These are phyloP conservation scores for Penicillium sp. DNA, from an alignment of 2,329 filamentous ascomycete species.

Conservation along the genomic window DNA sequence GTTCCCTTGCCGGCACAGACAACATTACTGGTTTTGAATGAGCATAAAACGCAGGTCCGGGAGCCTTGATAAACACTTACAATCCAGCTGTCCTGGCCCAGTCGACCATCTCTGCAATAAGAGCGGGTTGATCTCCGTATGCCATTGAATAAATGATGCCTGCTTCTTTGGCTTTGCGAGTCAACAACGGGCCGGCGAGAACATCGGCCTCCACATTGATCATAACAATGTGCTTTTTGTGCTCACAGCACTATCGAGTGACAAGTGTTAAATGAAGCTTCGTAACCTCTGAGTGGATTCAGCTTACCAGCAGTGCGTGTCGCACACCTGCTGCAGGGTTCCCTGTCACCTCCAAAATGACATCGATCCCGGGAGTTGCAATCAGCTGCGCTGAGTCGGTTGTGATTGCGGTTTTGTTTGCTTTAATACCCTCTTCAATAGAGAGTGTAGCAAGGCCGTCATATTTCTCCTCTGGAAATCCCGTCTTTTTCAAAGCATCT, in stretches of 20 bases:
- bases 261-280: too few species aligned
- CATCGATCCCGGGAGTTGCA: not conserved
- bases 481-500: slow-evolving; percentile 1
- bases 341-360: not conserved
- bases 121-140: not conserved
- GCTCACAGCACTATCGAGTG: not conserved
- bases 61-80: not conserved
- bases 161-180: not conserved
- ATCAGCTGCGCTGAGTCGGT: not conserved
- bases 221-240: not conserved
- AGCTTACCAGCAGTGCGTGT: not conserved
- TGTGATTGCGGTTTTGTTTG: not conserved
- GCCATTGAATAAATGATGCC: not conserved
- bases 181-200: not conserved
- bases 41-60: not conserved
- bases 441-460: not conserved
- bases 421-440: not conserved
- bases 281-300: too few species aligned
- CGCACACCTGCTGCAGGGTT: not conserved
- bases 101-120: not conserved
- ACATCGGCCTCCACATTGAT: slow-evolving; percentile 1
- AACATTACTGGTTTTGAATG: not conserved
- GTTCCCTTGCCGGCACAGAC: not conserved
- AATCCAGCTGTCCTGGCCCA: not conserved
- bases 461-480: not conserved